A percentile compares a stretch with the other conserved stretches of the same genome.
Conservation (phyloP, 1,139 yeast species). For the Yamadazyma sp. region DNA sequence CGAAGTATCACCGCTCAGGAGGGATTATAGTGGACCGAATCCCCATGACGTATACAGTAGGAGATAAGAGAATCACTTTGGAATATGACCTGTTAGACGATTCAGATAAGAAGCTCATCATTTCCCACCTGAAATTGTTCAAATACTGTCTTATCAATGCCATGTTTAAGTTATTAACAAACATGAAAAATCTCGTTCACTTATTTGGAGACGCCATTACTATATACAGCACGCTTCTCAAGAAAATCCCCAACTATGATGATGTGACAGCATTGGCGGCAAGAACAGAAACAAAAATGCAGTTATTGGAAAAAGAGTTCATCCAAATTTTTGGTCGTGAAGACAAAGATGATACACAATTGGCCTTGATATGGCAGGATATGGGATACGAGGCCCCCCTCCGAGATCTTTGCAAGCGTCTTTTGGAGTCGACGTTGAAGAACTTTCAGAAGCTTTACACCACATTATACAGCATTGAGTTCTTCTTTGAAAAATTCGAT, state of each 20-base stretch:
- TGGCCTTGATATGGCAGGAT: slow-evolving; percentile 28
- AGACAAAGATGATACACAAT: slow-evolving; percentile 2
- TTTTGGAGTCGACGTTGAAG: slow-evolving; percentile 22
- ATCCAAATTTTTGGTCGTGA: slow-evolving; percentile 27
- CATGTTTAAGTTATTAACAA: slow-evolving; percentile 26
- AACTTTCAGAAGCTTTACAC: slow-evolving; percentile 23
- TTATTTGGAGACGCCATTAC: slow-evolving; percentile 40
- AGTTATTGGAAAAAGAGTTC: slow-evolving; percentile 34
- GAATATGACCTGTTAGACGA: slow-evolving; percentile 20
- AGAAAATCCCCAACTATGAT: slow-evolving; percentile 43
- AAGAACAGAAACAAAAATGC: slow-evolving; percentile 22
- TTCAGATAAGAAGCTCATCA: slow-evolving; percentile 26
- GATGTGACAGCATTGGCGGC: slow-evolving; percentile 40
- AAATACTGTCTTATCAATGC: slow-evolving; percentile 36
- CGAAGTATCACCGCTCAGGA: no score
- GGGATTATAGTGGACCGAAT: no score
- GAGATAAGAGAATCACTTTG: slow-evolving; percentile 27
- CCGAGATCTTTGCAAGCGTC: slow-evolving; percentile 21
- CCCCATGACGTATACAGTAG: slow-evolving; percentile 37
- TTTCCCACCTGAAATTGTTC: slow-evolving; percentile 31
- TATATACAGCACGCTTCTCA: slow-evolving; percentile 40
- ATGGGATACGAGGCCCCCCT: slow-evolving; percentile 26
- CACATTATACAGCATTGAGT: slow-evolving; percentile 31
- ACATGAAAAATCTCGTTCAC: slow-evolving; percentile 35
- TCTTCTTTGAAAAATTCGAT: slow-evolving; percentile 37